Percentiles rank a stretch among this genome's conserved stretches.
Evolutionary conservation across 1,284 basidiomycete genomes (phyloP).

Genomic region (Apiotrichum domesticum): DNA sequence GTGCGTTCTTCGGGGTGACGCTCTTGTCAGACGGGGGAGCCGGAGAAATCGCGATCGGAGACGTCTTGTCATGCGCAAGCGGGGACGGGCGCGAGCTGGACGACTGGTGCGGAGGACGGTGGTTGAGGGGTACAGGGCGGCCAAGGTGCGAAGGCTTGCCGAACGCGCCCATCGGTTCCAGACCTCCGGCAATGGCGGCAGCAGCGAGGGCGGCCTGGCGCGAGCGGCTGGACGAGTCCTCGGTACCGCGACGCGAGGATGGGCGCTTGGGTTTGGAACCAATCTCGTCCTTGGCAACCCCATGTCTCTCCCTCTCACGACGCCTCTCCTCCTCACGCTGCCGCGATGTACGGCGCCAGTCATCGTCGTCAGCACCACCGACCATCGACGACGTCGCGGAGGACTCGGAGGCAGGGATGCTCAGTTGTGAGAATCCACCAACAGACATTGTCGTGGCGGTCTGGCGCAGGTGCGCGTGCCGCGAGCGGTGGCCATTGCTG

Average conservation of each 20-base stretch:
- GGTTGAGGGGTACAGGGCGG: slow-evolving; percentile 8
- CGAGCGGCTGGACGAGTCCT: slow-evolving; percentile 15
- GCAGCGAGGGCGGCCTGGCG: slow-evolving; percentile 28
- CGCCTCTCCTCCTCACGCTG: slow-evolving; percentile 10
- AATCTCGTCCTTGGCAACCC: background rate
- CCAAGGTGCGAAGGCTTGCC: slow-evolving; percentile 21
- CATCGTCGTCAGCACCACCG: slow-evolving; percentile 25
- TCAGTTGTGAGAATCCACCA: slow-evolving; percentile 27
- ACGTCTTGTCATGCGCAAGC: background rate
- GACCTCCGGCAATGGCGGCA: slow-evolving; percentile 24
- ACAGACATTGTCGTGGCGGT: slow-evolving; percentile 11
- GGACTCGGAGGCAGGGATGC: slow-evolving; percentile 26
- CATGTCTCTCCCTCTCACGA: slow-evolving; percentile 6
- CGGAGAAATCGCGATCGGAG: background rate
- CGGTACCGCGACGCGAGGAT: slow-evolving; percentile 7
- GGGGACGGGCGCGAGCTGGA: background rate
- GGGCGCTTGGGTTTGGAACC: background rate
- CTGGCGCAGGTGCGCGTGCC: slow-evolving; percentile 13
- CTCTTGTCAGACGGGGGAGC: background rate
- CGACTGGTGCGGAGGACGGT: slow-evolving; percentile 1
- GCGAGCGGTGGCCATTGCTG: slow-evolving; percentile 2
- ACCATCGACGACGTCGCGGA: slow-evolving; percentile 23
- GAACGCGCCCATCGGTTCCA: slow-evolving; percentile 34
- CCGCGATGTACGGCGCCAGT: slow-evolving; percentile 24
- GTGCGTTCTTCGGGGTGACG: background rate